A percentile compares a stretch with the other conserved stretches of the same genome.
These are phyloP conservation scores for Hanseniaspora guilliermondii DNA, from an alignment of 805 yeast species.

Conservation along the genomic window DNA sequence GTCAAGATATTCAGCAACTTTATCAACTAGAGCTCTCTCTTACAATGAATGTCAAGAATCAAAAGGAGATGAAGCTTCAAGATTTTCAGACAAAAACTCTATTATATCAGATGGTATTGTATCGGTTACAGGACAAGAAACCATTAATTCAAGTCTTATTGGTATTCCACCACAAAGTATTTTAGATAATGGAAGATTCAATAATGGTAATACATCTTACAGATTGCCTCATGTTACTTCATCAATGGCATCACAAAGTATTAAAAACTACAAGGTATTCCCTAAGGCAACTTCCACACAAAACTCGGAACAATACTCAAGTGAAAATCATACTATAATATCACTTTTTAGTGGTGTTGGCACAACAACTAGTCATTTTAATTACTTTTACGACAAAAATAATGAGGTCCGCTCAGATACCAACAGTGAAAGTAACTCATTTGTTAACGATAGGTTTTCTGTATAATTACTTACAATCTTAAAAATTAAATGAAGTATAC, in stretches of 20 bases:
- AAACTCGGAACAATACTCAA: neutral
- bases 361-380: slow-evolving; percentile 8
- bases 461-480: neutral
- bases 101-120: slow-evolving; percentile 15
- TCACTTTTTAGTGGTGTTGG: slow-evolving; percentile 12
- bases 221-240: slow-evolving; percentile 15
- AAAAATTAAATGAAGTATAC: neutral
- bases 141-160: slow-evolving; percentile 50
- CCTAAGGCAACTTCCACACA: neutral
- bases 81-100: slow-evolving; percentile 19
- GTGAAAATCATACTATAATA: neutral
- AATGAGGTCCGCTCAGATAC: neutral
- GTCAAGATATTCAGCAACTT: neutral
- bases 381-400: neutral
- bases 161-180: slow-evolving; percentile 69
- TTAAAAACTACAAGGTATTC: slow-evolving; percentile 8
- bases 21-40: neutral
- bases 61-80: slow-evolving; percentile 15
- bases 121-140: slow-evolving; percentile 29
- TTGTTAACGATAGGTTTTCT: neutral
- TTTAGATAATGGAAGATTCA: slow-evolving; percentile 38
- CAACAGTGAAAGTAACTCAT: neutral
- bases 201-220: neutral
- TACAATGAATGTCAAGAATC: neutral
- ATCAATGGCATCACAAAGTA: slow-evolving; percentile 16